Evolutionary conservation across 2,329 filamentous ascomycete genomes (phyloP), one percentile per base, ranked within the genome.

Genomic region (Tolypocladium inflatum): DNA sequence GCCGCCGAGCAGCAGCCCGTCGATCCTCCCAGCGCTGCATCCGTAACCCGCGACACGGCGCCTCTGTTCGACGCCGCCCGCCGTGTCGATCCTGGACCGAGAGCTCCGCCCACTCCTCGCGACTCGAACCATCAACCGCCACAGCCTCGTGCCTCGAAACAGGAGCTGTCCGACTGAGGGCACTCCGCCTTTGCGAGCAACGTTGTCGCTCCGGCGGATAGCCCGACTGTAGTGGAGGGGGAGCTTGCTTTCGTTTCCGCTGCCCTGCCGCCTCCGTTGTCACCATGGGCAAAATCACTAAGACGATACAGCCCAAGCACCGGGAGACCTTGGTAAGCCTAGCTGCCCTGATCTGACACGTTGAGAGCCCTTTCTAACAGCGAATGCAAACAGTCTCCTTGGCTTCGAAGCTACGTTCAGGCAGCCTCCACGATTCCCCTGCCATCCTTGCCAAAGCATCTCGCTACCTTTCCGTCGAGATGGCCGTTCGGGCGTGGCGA

Each of bases 401-500:
- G 89, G 80, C 82, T 97, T 63, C 83, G 87, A 73, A 81, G 88
- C 57, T 97, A 92, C 70, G 87, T 96, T 67, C 79, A 86, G 66
- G 80, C 80, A 64, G 86, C 89, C 55, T 85, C 85, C 64, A 81
- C 81, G 59, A 79, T 83, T 63, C 83, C 91, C 54, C 77, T 97
- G 67, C 86, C 88, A 67, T 83, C 89, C 70, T 81, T 99, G 64
- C 90, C 91, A 64, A 77, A 83, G 66, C 84, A 88, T 64, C 87
- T 99, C 63, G 80, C 81, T 66, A 83, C 82, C 58, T 97, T 97
- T 70, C 91, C 93, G 59, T 86, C 87, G 63, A 81, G 87, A 81
- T 99, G 94, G 94, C 91, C 92, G 2, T 96, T 97, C 68, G 93
- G 93, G 43, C 85, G 93, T 71, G 95, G 94, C 60, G 94, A 99